Conservation (phyloP, 179 eudicot genomes). For the Camellia oleifera region DNA sequence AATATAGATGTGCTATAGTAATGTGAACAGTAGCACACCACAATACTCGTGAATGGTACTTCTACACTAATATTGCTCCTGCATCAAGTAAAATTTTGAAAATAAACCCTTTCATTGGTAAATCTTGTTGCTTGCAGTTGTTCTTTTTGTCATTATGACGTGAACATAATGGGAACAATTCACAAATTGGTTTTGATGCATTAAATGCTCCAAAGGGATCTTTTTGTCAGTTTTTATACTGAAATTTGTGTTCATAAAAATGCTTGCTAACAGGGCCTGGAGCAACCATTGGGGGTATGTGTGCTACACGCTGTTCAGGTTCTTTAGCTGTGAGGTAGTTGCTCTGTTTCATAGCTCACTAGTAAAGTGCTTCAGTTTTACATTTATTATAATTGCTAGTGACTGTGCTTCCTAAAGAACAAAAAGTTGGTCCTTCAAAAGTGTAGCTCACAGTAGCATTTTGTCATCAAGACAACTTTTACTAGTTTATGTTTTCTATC, state of each 20-base stretch:
- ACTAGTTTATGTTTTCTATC: neutral
- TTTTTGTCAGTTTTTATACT: neutral
- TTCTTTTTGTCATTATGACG: neutral
- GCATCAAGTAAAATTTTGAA: neutral
- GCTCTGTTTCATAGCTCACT: neutral
- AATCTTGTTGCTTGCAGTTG: neutral
- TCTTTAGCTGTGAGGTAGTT: slow-evolving; percentile 95
- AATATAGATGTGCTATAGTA: neutral
- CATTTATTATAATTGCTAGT: slow-evolving; percentile 7
- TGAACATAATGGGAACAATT: neutral
- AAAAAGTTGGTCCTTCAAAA: neutral
- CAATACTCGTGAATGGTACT: neutral
- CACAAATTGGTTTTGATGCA: neutral
- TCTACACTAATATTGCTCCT: neutral
- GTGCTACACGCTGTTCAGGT: slow-evolving; percentile 99
- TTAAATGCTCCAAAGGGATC: neutral
- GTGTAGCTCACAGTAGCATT: neutral
- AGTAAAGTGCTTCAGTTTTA: neutral
- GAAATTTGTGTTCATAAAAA: neutral
- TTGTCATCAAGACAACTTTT: neutral
- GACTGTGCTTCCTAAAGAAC: slow-evolving; percentile 6
- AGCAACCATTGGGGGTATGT: slow-evolving; percentile 99
- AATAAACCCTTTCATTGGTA: neutral
- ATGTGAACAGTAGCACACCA: neutral
- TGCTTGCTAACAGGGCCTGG: slow-evolving; percentile 77